phyloP scores from a whole-genome alignment of 2,329 filamentous ascomycete genomes.

The Diaporthe humulicola region DNA sequence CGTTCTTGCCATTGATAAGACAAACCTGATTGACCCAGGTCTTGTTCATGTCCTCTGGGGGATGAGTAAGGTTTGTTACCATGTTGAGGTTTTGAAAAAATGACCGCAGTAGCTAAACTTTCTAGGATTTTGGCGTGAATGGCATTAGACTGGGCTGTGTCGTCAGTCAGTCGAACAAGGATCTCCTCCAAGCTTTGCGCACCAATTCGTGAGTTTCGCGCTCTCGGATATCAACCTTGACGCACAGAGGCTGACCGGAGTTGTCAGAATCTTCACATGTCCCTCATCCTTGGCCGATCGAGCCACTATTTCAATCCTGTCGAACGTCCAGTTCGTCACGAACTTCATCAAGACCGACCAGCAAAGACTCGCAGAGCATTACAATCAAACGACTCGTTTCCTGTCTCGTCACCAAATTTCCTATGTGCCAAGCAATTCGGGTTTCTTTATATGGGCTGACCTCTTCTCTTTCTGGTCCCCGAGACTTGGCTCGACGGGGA shows the following conservation, averaged over 20 bases:
- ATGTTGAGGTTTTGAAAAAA: too few species aligned
- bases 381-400: not conserved
- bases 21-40: not conserved
- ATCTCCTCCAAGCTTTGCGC: not conserved
- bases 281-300: not conserved
- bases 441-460: not conserved
- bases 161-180: not conserved
- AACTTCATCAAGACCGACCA: not conserved
- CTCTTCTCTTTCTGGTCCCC: not conserved
- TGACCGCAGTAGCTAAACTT: not conserved
- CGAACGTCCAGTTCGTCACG: not conserved
- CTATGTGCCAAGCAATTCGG: not conserved
- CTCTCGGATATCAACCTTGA: not conserved
- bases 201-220: not conserved
- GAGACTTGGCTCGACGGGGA: not conserved
- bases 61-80: not conserved
- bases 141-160: not conserved
- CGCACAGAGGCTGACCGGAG: not conserved
- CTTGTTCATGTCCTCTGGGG: not conserved
- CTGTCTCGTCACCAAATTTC: not conserved
- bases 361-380: not conserved
- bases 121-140: not conserved
- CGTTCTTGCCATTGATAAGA: not conserved
- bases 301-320: not conserved
- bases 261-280: not conserved